Percentiles rank a stretch among this genome's conserved stretches.
These are phyloP conservation scores for Candida bentonensis DNA, from an alignment of 805 yeast species.

Conservation along the genomic window DNA sequence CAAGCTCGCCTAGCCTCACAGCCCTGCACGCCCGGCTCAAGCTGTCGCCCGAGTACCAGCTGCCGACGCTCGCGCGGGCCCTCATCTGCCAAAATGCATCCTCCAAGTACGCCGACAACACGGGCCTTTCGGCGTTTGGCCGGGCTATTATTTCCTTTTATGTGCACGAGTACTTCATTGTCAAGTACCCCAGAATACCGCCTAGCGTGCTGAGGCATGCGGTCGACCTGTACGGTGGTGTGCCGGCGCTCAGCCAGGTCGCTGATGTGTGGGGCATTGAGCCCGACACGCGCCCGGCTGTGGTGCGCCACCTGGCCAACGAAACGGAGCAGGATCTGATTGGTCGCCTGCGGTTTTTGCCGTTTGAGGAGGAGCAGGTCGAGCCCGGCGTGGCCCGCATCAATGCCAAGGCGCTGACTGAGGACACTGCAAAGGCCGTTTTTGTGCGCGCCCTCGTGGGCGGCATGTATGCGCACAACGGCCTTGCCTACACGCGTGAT, in stretches of 20 bases:
- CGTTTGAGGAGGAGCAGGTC: conserved; percentile 8
- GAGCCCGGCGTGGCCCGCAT: conserved; percentile 23
- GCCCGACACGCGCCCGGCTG: conserved; percentile 46
- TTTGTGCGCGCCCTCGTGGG: conserved; percentile 76
- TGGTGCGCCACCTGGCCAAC: conserved; percentile 52
- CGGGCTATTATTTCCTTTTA: conserved; percentile 61
- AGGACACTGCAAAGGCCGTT: conserved; percentile 33
- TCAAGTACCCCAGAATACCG: conserved; percentile 84
- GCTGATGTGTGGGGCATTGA: conserved; percentile 86
- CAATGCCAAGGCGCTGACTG: conserved; percentile 5
- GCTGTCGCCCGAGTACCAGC: conserved; percentile 41
- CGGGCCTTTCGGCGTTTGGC: conserved; percentile 73
- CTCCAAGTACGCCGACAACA: conserved; percentile 51
- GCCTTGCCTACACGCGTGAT: conserved; percentile 45
- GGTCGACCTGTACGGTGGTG: conserved; percentile 61
- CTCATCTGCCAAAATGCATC: conserved; percentile 41
- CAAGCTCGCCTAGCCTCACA: conserved; percentile 52
- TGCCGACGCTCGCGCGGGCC: conserved; percentile 65
- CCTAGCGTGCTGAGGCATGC: conserved; percentile 61
- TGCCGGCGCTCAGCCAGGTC: conserved; percentile 45
- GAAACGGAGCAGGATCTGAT: conserved; percentile 53
- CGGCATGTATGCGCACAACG: conserved; percentile 63
- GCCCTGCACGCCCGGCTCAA: conserved; percentile 68
- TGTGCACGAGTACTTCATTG: conserved; percentile 56
- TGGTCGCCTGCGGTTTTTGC: conserved; percentile 30